Base-by-base conservation (phyloP, 73 alveolate species). In the Uronychia setigera region DNA sequence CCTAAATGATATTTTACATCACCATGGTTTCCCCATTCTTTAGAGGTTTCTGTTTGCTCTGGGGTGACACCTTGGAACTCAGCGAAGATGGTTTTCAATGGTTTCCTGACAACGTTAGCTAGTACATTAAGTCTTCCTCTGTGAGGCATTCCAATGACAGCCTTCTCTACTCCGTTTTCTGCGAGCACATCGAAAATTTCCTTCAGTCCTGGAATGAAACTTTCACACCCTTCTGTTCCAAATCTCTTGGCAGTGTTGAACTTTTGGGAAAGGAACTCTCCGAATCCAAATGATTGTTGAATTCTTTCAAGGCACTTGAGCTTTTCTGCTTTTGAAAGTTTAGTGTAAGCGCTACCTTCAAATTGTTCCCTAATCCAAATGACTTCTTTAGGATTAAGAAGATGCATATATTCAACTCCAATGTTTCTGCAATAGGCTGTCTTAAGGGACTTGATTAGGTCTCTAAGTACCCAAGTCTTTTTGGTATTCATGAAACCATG, bases 101-200 rank as follows among this genome's bases (percentile, higher is more conserved):
- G 95, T 84, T 92, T 93, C 46, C 91, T 81, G 79, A 90, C 90
- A 31, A 96, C 98, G 58, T 86, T 87, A 59, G 96, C 96, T 59
- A 97, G 92, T 29, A 96, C 97, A 78, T 93, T 96, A 76, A 97
- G 89, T 81, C 99, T 92, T 11, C 99, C 99, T 92, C 99, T 95
- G 81, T 97, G 99, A 29, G 99, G 98, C 99, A 97, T 96, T 32
- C 99, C 99, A 77, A 97, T 86, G 35, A 95, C 97, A 78, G 94
- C 89, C 78, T 94, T 90, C 87, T 87, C 93, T 35, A 88, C 93
- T 1, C 97, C 97, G 81, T 85, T 77, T 74, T 94, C 96, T 11
- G 93, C 95, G 14, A 96, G 94, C 79, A 78, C 59, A 75, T 96
- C 99, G 29, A 93, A 84, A 32, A 91, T 84, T 1, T 91, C 89